Evolutionary conservation across 2,329 filamentous ascomycete species (phyloP).

Genomic region (Curvularia spicifera): DNA sequence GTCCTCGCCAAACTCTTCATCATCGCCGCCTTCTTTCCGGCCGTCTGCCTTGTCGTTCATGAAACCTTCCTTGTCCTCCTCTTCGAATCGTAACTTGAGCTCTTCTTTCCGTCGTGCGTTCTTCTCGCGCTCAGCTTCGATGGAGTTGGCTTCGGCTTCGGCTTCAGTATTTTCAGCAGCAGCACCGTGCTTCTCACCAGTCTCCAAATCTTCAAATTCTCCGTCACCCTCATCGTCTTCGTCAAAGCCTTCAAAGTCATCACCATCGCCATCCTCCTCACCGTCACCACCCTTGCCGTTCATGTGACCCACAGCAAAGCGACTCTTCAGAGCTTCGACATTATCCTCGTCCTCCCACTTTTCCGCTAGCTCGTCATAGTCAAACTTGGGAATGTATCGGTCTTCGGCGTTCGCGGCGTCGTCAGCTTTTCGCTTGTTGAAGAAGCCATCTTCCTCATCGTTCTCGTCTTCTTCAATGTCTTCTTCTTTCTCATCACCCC

Average conservation of each 20-base stretch:
- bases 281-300: constrained; percentile 50
- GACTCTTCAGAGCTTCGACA: constrained; percentile 73
- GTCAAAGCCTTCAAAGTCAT: constrained; percentile 64
- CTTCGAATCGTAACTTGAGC: constrained; percentile 90
- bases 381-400: constrained; percentile 76
- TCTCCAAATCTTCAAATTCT: constrained; percentile 85
- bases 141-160: constrained; percentile 56
- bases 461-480: constrained; percentile 64
- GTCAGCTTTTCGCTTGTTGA: constrained; percentile 62
- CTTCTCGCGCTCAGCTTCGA: constrained; percentile 88
- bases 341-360: constrained; percentile 86
- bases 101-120: constrained; percentile 95
- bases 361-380: constrained; percentile 79
- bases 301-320: constrained; percentile 76
- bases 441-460: constrained; percentile 69
- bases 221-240: constrained; percentile 73
- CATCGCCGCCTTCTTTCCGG: constrained; percentile 69
- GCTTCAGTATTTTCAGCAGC: constrained; percentile 51
- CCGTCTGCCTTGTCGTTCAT: constrained; percentile 85
- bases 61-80: constrained; percentile 97
- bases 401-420: constrained; percentile 67
- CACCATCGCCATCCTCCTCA: constrained; percentile 58
- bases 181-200: constrained; percentile 65
- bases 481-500: constrained; percentile 65
- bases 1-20: constrained; percentile 90